phyloP scores from a whole-genome alignment of 2,329 filamentous ascomycete genomes.

The Fusarium sp. region DNA sequence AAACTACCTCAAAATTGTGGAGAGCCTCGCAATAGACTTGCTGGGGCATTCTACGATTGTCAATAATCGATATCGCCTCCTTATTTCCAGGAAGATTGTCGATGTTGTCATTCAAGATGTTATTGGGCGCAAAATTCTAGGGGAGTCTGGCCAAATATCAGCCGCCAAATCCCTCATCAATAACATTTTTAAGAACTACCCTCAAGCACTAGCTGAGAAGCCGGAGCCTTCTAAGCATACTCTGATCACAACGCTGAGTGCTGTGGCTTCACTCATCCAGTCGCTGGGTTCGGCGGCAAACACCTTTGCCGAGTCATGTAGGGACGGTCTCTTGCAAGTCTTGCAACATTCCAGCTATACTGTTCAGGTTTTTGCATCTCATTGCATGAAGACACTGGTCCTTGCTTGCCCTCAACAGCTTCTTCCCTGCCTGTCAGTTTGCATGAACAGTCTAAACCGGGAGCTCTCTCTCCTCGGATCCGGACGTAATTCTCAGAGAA shows the following conservation, averaged over 20 bases:
- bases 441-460: conserved; percentile 93
- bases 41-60: conserved; percentile 82
- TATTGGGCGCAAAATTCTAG: conserved; percentile 84
- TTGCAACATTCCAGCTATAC: conserved; percentile 96
- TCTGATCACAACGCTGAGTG: conserved; percentile 83
- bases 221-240: conserved; percentile 91
- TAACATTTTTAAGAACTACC: conserved; percentile 93
- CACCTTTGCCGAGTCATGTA: conserved; percentile 83
- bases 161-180: conserved; percentile 88
- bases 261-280: conserved; percentile 82
- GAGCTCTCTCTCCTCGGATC: conserved; percentile 85
- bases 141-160: conserved; percentile 89
- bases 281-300: conserved; percentile 87
- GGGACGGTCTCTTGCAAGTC: conserved; percentile 90
- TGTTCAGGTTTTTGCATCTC: conserved; percentile 90
- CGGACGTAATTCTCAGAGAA: conserved; percentile 82
- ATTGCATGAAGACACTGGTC: conserved; percentile 89
- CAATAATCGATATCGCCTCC: conserved; percentile 88
- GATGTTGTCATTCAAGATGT: conserved; percentile 88
- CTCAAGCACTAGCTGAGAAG: conserved; percentile 87
- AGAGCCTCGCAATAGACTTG: conserved; percentile 85
- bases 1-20: conserved; percentile 85
- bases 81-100: conserved; percentile 88
- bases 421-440: conserved; percentile 91
- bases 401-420: conserved; percentile 94